Conservation (phyloP, 768 basidiomycete species). For the Naganishia onofrii region DNA sequence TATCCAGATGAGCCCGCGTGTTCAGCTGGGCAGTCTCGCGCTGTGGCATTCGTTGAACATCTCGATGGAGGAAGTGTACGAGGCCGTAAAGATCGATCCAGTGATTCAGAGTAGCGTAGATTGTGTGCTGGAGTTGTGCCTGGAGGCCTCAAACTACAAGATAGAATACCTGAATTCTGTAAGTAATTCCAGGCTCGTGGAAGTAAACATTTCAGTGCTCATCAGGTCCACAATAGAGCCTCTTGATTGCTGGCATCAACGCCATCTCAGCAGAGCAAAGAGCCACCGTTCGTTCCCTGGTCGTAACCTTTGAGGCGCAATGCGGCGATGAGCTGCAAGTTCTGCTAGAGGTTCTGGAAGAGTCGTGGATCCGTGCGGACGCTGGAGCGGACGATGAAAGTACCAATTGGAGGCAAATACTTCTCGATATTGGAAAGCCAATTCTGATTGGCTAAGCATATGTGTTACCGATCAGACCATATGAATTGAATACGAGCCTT, state of each 20-base stretch:
- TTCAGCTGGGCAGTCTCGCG: background rate
- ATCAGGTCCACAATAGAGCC: background rate
- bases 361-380: background rate
- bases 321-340: background rate
- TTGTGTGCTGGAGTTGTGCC: background rate
- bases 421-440: background rate
- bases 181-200: background rate
- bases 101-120: background rate
- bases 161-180: background rate
- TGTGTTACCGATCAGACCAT: no score
- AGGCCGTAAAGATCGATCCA: background rate
- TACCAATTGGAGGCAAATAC: background rate
- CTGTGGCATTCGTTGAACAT: background rate
- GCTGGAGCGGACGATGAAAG: background rate
- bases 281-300: background rate
- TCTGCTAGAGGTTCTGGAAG: background rate
- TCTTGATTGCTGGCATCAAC: background rate
- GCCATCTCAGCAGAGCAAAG: background rate
- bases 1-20: background rate
- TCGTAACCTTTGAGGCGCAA: background rate
- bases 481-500: no score
- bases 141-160: background rate
- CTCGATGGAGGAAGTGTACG: background rate
- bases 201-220: background rate
- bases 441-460: background rate